Percentiles rank a stretch among this genome's conserved stretches.
Evolutionary conservation across 139 green algal genomes (phyloP).

Genomic region (Mychonastes homosphaera): DNA sequence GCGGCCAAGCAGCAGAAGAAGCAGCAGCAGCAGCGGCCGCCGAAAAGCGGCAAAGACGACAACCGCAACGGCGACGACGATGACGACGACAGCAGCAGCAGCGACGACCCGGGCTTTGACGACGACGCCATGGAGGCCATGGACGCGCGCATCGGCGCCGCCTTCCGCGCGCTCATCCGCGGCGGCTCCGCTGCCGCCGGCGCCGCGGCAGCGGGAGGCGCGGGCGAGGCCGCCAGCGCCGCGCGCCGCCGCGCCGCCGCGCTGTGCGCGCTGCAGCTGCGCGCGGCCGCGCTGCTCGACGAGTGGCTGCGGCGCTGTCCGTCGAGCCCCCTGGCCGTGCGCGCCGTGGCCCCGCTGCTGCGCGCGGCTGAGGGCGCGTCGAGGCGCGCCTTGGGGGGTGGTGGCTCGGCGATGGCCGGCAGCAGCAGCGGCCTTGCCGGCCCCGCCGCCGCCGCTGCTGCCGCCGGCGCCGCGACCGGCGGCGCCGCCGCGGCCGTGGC

Average conservation of each 20-base stretch:
- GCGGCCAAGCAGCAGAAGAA: too few species aligned
- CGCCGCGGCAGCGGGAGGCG: background rate
- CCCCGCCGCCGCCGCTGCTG: too few species aligned
- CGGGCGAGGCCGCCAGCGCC: constrained; percentile 2
- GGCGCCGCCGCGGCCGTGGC: constrained; percentile 27
- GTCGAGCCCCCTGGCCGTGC: constrained; percentile 37
- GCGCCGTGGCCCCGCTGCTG: constrained; percentile 38
- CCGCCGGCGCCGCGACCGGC: constrained; percentile 17
- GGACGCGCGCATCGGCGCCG: constrained; percentile 54
- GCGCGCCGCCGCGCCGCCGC: constrained; percentile 29
- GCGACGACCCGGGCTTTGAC: constrained; percentile 28
- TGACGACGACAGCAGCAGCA: constrained; percentile 13
- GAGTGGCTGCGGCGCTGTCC: constrained; percentile 33
- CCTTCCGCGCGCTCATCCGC: constrained; percentile 7
- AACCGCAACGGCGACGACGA: constrained; percentile 1
- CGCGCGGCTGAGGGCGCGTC: constrained; percentile 21
- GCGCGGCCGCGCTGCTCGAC: constrained; percentile 56
- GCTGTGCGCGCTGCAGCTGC: constrained; percentile 51
- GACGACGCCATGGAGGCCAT: constrained; percentile 66
- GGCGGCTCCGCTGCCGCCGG: background rate
- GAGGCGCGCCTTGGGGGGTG: constrained; percentile 6
- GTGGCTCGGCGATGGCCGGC: too few species aligned
- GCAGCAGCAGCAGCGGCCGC: too few species aligned
- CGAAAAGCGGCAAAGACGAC: background rate
- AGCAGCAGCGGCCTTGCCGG: too few species aligned